Percentiles rank a stretch among this genome's conserved stretches.
phyloP scores from a whole-genome alignment of 1,284 basidiomycete species.

The Puccinia brachypodii region DNA sequence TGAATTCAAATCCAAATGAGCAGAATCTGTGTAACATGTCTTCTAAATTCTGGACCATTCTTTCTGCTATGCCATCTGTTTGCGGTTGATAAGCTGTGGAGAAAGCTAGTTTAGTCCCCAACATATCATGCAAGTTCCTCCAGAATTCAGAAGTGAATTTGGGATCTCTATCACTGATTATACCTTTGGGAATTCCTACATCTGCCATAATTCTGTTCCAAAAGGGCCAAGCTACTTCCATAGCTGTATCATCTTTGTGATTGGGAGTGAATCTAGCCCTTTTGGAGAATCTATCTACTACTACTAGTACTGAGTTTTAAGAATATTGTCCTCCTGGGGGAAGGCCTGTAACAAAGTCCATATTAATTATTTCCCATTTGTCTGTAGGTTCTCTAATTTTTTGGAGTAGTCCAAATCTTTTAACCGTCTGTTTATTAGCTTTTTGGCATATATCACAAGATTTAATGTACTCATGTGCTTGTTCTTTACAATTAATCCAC shows the following conservation, averaged over 20 bases:
- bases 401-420: constrained; percentile 5
- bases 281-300: constrained; percentile 8
- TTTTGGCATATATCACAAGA: background rate
- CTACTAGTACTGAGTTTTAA: constrained; percentile 10
- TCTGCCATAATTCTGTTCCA: constrained; percentile 18
- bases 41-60: constrained; percentile 52
- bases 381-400: background rate
- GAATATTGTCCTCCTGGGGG: background rate
- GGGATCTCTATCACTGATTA: constrained; percentile 60
- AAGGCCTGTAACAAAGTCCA: constrained; percentile 22
- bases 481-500: constrained; percentile 10
- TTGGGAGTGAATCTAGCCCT: background rate
- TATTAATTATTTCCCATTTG: too few species aligned
- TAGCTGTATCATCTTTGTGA: constrained; percentile 5
- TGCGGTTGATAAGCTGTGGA: constrained; percentile 61
- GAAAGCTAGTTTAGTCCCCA: constrained; percentile 58
- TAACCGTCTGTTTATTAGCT: background rate
- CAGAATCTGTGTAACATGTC: constrained; percentile 49
- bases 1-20: constrained; percentile 22
- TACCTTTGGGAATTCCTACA: constrained; percentile 57
- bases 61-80: constrained; percentile 53
- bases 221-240: background rate
- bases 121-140: constrained; percentile 57
- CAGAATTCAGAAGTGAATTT: constrained; percentile 61
- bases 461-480: background rate